Evolutionary conservation across 164 flowering plant genomes (phyloP), one percentile per base, ranked within the genome.

Genomic region (Dillenia turbinata): DNA sequence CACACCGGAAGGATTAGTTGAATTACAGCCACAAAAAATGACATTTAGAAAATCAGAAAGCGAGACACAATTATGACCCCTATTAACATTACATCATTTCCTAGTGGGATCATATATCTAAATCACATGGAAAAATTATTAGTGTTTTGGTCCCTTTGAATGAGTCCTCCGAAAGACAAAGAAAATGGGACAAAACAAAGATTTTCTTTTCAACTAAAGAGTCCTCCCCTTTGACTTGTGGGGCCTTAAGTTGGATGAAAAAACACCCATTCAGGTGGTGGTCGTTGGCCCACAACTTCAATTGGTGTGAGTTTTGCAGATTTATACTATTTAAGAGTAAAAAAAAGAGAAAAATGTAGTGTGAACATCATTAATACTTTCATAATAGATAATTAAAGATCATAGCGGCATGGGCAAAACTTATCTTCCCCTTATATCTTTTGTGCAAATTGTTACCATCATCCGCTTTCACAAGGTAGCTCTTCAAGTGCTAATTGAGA

Each of bases 201-300:
- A n/a, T n/a, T n/a, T n/a, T n/a, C n/a, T n/a, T n/a, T n/a, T n/a
- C n/a, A n/a, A n/a, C n/a, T n/a, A n/a, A n/a, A n/a, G n/a, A n/a
- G n/a, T n/a, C n/a, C n/a, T n/a, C n/a, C n/a, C n/a, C n/a, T n/a
- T n/a, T n/a, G n/a, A n/a, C n/a, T n/a, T n/a, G n/a, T n/a, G n/a
- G n/a, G n/a, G n/a, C n/a, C n/a, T 0, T 40, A 54, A 54, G 19
- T 44, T 45, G 51, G n/a, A n/a, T n/a, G 8, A 16, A 49, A 44
- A 52, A 24, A 57, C 52, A 75, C 84, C 16, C 84, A 93, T 97
- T 85, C 89, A 48, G 92, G 85, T 64, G 98, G 98, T 44, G 98
- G 98, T 55, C 90, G 72, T 64, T 97, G 90, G 70, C 97, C 90
- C 68, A 97, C 97, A 71, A 96, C 89, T 74, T 93, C 96, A 51